Percentiles rank a stretch among this genome's conserved stretches.
Evolutionary conservation across 208 protist genomes (phyloP).

Genomic region (Novymonas esmeraldas): DNA sequence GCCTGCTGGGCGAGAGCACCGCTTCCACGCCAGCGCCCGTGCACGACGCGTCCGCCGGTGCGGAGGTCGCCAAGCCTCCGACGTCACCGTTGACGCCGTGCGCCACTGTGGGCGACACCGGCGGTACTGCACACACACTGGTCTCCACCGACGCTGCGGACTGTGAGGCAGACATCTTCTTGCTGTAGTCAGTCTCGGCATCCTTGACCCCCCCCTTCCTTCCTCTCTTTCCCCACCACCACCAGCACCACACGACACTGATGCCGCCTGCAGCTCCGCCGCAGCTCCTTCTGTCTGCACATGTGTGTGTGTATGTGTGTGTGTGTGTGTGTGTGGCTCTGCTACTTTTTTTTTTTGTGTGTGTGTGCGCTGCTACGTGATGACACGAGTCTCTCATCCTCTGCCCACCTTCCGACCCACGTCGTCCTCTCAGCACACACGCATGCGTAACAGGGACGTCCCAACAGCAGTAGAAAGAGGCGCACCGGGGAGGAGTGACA

Average conservation of each 20-base stretch:
- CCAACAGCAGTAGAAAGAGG: neutral
- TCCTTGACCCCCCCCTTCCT: neutral
- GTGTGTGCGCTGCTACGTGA: neutral
- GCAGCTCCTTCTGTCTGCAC: too few species aligned
- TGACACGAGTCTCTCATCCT: neutral
- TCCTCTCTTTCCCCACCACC: neutral
- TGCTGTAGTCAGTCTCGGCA: constrained; percentile 15
- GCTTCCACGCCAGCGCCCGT: constrained; percentile 7
- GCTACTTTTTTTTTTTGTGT: constrained; percentile 8
- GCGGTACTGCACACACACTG: constrained; percentile 3
- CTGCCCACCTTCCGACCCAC: neutral
- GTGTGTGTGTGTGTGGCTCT: too few species aligned
- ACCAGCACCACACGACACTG: too few species aligned
- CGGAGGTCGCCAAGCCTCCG: too few species aligned
- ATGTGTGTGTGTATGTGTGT: too few species aligned
- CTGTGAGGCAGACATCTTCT: constrained; percentile 34
- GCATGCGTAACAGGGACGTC: neutral
- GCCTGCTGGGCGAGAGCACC: constrained; percentile 19
- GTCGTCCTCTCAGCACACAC: neutral
- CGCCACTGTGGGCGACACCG: neutral
- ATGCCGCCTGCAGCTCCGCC: too few species aligned
- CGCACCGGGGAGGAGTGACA: neutral
- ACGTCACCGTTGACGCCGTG: neutral
- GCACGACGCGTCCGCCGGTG: neutral
- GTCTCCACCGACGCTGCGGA: constrained; percentile 19